Base-by-base conservation (phyloP, 106 monocot genomes). In the Phalaenopsis equestris region DNA sequence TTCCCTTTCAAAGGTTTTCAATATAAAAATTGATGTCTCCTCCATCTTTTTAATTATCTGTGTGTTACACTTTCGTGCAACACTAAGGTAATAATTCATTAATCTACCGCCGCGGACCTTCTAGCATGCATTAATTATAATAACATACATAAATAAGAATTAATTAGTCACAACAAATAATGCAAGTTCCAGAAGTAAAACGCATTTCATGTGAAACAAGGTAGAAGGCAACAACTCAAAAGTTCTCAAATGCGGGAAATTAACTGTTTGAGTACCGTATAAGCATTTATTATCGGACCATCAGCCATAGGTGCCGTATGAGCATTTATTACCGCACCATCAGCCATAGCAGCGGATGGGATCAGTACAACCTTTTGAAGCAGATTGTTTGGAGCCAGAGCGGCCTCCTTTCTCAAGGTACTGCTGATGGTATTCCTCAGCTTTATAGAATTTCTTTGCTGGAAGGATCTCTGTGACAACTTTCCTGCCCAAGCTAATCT, bases 401-500 rank as follows among this genome's bases (percentile, higher is more conserved):
- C 92, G 86, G 18, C 90, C 92, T 10, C 88, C 90, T 83, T 90
- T 90, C 17, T 76, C 87, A 23, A 93, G 89, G 70, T 93, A 90
- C 79, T 90, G 93, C 88, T 93, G 93, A 65, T 93, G 93, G 85
- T 93, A 90, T 75, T 90, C 93, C 83, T 90, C 93, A 0, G 93
- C 93, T 17, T 78, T 23, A 81, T 93, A 90, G 77, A 87, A 90
- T 61, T 87, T 90, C 76, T 86, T 88, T 14, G 93, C 88, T 6
- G 90, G 93, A 41, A 93, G 93, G 74, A 93, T 90, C 81, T 93
- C 93, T 1, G 93, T 93, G 11, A 93, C 87, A 49, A 93, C 88
- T 80, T 86, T 83, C 79, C 85, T 80, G 70, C 82, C 82, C 76
- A 93, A 43, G 43, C 7, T 49, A 24, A 88, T 81, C 90, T 90